A percentile compares a stretch with the other conserved stretches of the same genome.
These are phyloP conservation scores for Tylopilus intermedius DNA, from an alignment of 768 basidiomycete genomes.

Conservation along the genomic window DNA sequence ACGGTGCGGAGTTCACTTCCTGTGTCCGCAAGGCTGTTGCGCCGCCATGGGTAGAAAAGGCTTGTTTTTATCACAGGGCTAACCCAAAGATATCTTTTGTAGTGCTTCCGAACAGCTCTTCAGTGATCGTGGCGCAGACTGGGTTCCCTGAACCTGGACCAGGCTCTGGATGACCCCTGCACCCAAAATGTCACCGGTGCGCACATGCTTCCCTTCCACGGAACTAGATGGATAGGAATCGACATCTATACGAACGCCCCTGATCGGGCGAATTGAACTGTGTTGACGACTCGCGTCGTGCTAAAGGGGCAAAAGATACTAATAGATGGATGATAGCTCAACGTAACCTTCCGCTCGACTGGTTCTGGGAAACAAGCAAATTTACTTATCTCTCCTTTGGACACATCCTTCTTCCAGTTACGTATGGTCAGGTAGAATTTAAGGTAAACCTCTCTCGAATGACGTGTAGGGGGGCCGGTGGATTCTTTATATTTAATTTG, in stretches of 20 bases:
- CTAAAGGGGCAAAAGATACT: neutral
- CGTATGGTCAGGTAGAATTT: neutral
- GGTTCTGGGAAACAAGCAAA: neutral
- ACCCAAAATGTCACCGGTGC: neutral
- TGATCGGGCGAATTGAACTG: neutral
- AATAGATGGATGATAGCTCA: neutral
- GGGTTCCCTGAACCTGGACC: neutral
- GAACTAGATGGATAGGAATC: neutral
- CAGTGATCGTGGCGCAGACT: neutral
- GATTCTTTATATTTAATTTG: neutral
- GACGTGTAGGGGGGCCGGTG: neutral
- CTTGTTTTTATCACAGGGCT: neutral
- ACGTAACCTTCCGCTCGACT: neutral
- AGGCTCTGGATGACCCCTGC: neutral
- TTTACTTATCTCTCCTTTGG: neutral
- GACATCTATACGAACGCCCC: neutral
- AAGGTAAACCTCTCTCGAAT: too few relatives aligned
- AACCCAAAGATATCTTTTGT: neutral
- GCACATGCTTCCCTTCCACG: neutral
- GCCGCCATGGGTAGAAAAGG: neutral
- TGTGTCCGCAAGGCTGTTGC: neutral
- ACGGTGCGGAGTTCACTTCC: neutral
- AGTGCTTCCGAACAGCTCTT: neutral
- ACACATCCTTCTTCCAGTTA: neutral
- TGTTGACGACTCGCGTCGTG: neutral